phyloP scores from a whole-genome alignment of 1,284 basidiomycete species.

The Cystobasidium slooffiae region DNA sequence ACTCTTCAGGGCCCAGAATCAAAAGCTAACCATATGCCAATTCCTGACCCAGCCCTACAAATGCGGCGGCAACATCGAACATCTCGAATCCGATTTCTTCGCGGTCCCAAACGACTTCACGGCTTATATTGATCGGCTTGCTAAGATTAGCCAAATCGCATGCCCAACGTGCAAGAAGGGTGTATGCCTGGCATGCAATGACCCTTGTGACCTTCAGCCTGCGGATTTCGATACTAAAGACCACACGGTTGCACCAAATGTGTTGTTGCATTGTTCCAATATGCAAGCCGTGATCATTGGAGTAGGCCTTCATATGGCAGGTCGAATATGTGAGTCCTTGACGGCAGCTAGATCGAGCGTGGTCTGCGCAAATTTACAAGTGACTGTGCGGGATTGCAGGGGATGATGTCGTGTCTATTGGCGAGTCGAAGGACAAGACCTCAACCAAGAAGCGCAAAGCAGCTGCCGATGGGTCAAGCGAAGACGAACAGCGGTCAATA shows the following conservation, averaged over 20 bases:
- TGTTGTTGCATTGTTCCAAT: constrained; percentile 82
- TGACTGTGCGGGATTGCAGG: background rate
- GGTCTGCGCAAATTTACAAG: background rate
- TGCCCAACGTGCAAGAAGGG: constrained; percentile 70
- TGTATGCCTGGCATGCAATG: constrained; percentile 84
- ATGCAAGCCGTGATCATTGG: constrained; percentile 72
- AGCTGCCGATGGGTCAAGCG: background rate
- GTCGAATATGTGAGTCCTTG: constrained; percentile 64
- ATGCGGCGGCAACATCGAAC: constrained; percentile 67
- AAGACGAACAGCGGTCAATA: constrained; percentile 38
- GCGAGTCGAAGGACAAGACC: background rate
- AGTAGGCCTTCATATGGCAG: constrained; percentile 77
- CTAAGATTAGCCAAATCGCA: constrained; percentile 63
- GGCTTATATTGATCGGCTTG: constrained; percentile 69
- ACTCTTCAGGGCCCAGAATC: background rate
- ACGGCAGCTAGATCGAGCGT: background rate
- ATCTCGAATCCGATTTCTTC: constrained; percentile 78
- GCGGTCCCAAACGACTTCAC: constrained; percentile 73
- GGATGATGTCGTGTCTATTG: constrained; percentile 17
- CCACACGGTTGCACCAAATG: constrained; percentile 59
- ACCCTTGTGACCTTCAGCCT: constrained; percentile 60
- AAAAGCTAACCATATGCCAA: background rate
- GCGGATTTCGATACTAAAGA: background rate
- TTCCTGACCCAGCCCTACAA: constrained; percentile 66
- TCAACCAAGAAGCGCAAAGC: constrained; percentile 60